Percentiles rank a stretch among this genome's conserved stretches.
Conservation (phyloP, 495 filamentous ascomycete genomes). For the Trypethelium eluteriae region DNA sequence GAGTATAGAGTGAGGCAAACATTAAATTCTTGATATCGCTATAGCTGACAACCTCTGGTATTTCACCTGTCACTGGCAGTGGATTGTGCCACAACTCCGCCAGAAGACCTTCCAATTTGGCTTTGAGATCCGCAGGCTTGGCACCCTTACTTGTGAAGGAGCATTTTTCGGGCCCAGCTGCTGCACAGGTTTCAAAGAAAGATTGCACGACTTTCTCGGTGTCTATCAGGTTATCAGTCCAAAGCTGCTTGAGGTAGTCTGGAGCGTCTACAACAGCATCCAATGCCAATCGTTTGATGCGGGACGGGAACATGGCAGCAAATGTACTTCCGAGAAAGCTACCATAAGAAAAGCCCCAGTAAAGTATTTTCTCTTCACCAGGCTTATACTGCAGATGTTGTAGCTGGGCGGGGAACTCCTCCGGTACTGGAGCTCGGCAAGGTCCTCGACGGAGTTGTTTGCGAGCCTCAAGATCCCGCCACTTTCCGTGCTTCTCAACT, state of each 20-base stretch:
- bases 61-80: conserved; percentile 37
- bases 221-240: conserved; percentile 32
- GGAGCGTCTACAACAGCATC: conserved; percentile 46
- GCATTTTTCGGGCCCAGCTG: conserved; percentile 44
- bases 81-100: conserved; percentile 42
- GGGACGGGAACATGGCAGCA: conserved; percentile 44
- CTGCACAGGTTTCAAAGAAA: conserved; percentile 49
- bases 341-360: conserved; percentile 27
- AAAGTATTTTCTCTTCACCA: conserved; percentile 24
- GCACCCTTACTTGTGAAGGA: conserved; percentile 37
- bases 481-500: conserved; percentile 38
- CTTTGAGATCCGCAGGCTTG: conserved; percentile 38
- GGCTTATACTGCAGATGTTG: conserved; percentile 13
- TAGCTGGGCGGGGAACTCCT: background rate
- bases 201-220: conserved; percentile 43
- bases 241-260: conserved; percentile 37
- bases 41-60: conserved; percentile 31
- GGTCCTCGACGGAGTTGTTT: conserved; percentile 13
- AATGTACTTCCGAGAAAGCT: conserved; percentile 27
- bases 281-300: conserved; percentile 43
- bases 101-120: conserved; percentile 39
- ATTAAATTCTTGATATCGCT: conserved; percentile 33
- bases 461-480: conserved; percentile 31
- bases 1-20: conserved; percentile 50
- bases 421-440: conserved; percentile 9